Evolutionary conservation across 2,329 filamentous ascomycete genomes (phyloP).

Genomic region (Microsporum ferrugineum): DNA sequence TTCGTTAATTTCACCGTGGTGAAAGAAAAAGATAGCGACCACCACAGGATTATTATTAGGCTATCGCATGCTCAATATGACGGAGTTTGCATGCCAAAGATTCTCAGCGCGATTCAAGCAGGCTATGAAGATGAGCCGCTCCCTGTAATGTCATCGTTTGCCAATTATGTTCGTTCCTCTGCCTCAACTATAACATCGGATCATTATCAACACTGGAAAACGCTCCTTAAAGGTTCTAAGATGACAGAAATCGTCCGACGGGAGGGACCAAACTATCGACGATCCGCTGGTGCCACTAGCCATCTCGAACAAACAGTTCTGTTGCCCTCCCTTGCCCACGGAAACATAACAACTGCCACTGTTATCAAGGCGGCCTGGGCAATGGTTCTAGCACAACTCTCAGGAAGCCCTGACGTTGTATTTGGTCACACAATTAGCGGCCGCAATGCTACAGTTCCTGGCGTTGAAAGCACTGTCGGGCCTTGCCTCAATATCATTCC

Average conservation of each 20-base stretch:
- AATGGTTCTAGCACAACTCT: conserved; percentile 47
- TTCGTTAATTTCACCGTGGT: conserved; percentile 51
- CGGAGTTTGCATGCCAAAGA: conserved; percentile 53
- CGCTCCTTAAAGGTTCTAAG: conserved; percentile 45
- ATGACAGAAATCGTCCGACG: conserved; percentile 36
- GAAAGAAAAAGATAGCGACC: conserved; percentile 22
- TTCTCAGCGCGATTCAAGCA: conserved; percentile 49
- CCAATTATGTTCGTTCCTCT: conserved; percentile 35
- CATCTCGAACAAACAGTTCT: conserved; percentile 28
- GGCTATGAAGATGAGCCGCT: conserved; percentile 37
- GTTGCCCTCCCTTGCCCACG: conserved; percentile 37
- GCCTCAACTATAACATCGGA: conserved; percentile 31
- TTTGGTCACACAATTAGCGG: conserved; percentile 58
- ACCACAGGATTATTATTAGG: conserved; percentile 38
- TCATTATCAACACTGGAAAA: conserved; percentile 50
- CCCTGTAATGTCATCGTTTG: conserved; percentile 34
- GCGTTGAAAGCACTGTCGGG: conserved; percentile 48
- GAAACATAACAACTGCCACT: conserved; percentile 51
- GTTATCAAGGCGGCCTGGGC: conserved; percentile 59
- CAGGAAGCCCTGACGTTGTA: conserved; percentile 45
- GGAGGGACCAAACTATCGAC: conserved; percentile 25
- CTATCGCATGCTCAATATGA: conserved; percentile 61
- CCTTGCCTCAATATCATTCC: conserved; percentile 59
- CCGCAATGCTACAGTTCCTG: conserved; percentile 47
- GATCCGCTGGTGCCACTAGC: conserved; percentile 26